Conservation (phyloP, 2,329 filamentous ascomycete genomes). For the Alternaria longipes region DNA sequence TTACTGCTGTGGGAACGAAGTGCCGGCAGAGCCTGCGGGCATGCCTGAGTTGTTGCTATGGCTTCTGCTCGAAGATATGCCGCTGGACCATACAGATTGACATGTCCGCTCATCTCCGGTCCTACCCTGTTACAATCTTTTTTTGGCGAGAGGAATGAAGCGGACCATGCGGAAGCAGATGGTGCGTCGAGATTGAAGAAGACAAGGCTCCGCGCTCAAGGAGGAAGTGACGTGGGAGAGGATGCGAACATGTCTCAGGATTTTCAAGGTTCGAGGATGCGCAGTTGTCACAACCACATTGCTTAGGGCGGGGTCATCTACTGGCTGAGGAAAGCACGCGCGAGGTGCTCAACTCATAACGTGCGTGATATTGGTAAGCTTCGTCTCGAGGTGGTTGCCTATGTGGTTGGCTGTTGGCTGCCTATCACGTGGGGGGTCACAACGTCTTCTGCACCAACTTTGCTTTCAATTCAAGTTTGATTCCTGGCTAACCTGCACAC, state of each 20-base stretch:
- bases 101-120: background rate
- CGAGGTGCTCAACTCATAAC: background rate
- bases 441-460: background rate
- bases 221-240: constrained; percentile 1
- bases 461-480: constrained; percentile 3
- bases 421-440: background rate
- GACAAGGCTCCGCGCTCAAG: constrained; percentile 1
- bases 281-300: constrained; percentile 3
- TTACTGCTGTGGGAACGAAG: background rate
- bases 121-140: background rate
- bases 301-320: constrained; percentile 1
- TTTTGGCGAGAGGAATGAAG: background rate
- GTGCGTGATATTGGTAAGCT: background rate
- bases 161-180: background rate
- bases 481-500: background rate
- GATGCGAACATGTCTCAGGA: background rate
- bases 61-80: background rate
- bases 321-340: background rate
- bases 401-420: background rate
- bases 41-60: background rate
- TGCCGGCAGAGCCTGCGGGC: background rate
- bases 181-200: background rate
- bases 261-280: background rate
- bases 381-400: background rate
- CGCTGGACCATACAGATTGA: background rate